phyloP scores from a whole-genome alignment of 2,329 filamentous ascomycete genomes.

The Stemphylium beticola region DNA sequence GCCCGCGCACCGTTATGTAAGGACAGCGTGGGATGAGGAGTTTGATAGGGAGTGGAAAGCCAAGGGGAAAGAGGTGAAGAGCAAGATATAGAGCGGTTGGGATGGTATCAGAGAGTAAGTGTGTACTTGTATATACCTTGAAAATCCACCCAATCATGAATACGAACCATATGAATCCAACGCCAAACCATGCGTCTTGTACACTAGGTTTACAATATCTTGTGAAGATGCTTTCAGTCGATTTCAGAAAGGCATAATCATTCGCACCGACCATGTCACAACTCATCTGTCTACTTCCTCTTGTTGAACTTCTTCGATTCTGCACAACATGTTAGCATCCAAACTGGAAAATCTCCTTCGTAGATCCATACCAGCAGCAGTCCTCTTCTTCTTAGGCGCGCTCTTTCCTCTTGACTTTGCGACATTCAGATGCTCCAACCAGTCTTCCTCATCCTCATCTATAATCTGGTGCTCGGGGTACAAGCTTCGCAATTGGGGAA shows the following conservation, averaged over 20 bases:
- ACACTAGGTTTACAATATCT: conserved; percentile 10
- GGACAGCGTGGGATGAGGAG: conserved; percentile 54
- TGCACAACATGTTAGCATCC: conserved; percentile 24
- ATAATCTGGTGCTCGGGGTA: conserved; percentile 73
- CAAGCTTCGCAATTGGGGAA: conserved; percentile 74
- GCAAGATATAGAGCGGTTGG: conserved; percentile 23
- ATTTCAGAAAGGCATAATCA: too few species aligned
- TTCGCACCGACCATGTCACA: not conserved
- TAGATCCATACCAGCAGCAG: conserved; percentile 52
- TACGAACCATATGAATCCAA: not conserved
- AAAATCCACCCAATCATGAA: too few species aligned
- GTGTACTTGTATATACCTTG: not conserved
- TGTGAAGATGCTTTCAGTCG: not conserved
- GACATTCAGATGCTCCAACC: conserved; percentile 70
- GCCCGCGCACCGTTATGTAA: conserved; percentile 48
- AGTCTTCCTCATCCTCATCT: conserved; percentile 79
- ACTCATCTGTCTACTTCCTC: conserved; percentile 44
- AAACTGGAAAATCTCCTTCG: not conserved
- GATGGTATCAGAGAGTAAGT: not conserved
- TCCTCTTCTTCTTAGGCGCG: conserved; percentile 86
- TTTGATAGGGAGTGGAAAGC: conserved; percentile 44
- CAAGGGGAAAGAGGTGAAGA: conserved; percentile 16
- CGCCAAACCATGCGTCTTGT: conserved; percentile 7
- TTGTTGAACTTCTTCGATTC: conserved; percentile 57
- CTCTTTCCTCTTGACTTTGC: conserved; percentile 74